Conservation (phyloP, 2,329 filamentous ascomycete species). For the Uncinocarpus reesii region DNA sequence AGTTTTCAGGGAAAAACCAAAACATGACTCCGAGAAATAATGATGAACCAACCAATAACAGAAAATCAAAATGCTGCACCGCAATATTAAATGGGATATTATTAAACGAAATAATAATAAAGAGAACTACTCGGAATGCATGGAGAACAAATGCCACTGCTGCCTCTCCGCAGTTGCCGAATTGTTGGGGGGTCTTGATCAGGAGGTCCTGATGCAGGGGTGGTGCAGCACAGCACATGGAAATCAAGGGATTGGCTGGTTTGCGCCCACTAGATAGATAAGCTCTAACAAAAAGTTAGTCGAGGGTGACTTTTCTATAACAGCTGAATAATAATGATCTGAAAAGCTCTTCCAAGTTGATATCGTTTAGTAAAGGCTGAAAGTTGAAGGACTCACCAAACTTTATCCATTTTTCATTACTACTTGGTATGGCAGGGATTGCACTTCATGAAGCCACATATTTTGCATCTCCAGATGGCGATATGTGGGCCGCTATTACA, state of each 20-base stretch:
- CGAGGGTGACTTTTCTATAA: too few species aligned
- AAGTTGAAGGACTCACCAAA: constrained; percentile 2
- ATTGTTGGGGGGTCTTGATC: constrained; percentile 1
- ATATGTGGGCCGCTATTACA: constrained; percentile 35
- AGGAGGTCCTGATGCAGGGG: neutral
- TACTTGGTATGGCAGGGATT: constrained; percentile 30
- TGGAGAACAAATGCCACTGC: neutral
- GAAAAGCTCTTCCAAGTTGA: too few species aligned
- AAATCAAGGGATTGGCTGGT: constrained; percentile 3
- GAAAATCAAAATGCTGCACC: neutral
- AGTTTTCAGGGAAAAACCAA: too few species aligned
- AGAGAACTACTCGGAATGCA: too few species aligned
- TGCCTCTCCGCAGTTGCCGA: constrained; percentile 1
- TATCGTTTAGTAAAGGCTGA: neutral
- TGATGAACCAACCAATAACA: neutral
- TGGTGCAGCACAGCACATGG: constrained; percentile 10
- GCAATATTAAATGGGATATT: neutral
- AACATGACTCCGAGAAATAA: neutral
- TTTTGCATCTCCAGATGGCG: constrained; percentile 37
- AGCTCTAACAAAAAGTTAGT: neutral
- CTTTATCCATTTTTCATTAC: neutral
- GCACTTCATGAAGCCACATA: constrained; percentile 34
- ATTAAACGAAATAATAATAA: too few species aligned
- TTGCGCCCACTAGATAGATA: neutral
- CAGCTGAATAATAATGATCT: too few species aligned